phyloP scores from a whole-genome alignment of 495 filamentous ascomycete genomes.

The Penicillium steckii region DNA sequence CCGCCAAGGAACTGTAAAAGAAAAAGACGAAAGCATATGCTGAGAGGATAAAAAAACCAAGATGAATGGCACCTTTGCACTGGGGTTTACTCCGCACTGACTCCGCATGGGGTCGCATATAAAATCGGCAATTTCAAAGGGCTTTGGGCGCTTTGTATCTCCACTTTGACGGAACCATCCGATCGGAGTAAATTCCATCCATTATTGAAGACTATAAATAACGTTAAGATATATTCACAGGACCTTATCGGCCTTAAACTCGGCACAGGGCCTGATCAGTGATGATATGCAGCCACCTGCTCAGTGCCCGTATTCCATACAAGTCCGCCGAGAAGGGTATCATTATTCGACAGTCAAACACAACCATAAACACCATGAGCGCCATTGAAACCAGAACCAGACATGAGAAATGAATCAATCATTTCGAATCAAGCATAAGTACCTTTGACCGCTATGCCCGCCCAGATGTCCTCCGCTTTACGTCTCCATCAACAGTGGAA shows the following conservation, averaged over 20 bases:
- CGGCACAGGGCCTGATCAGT: neutral
- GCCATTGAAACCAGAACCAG: conserved; percentile 3
- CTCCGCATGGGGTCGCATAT: conserved; percentile 2
- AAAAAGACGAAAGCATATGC: no score
- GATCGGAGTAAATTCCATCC: conserved; percentile 3
- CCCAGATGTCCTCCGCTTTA: conserved; percentile 12
- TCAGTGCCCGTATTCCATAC: neutral
- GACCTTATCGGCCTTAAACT: neutral
- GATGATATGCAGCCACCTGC: neutral
- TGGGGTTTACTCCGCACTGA: conserved; percentile 6
- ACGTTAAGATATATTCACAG: conserved; percentile 9
- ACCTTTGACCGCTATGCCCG: conserved; percentile 18
- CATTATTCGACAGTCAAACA: neutral
- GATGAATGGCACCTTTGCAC: neutral
- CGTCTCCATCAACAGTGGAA: conserved; percentile 7
- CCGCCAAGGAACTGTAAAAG: neutral
- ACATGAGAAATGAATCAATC: neutral
- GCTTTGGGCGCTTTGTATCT: conserved; percentile 2
- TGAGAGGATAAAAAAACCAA: no score
- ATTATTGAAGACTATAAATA: neutral
- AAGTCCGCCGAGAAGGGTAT: conserved; percentile 2
- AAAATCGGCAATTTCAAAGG: neutral
- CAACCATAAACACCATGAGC: conserved; percentile 5
- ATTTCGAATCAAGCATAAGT: neutral
- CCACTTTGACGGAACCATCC: conserved; percentile 10